phyloP scores from a whole-genome alignment of 768 basidiomycete species.

The Boletus patriciae region DNA sequence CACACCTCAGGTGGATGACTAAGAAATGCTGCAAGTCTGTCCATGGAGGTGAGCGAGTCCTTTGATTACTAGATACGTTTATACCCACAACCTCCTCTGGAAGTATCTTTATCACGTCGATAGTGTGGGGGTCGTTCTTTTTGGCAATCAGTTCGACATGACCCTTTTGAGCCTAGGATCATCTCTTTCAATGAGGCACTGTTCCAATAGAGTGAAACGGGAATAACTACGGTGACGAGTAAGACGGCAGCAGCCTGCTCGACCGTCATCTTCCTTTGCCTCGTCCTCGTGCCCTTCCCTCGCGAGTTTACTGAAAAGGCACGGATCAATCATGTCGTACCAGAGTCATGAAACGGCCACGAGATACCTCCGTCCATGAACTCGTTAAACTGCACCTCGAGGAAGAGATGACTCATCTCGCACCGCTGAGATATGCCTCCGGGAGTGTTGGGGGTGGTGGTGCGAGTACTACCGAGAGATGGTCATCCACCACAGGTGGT shows the following conservation, averaged over 20 bases:
- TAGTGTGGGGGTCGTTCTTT: constrained; percentile 11
- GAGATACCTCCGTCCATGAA: constrained; percentile 28
- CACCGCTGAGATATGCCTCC: too few relatives aligned
- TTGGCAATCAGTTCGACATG: constrained; percentile 23
- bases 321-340: background rate
- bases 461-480: too few relatives aligned
- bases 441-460: too few relatives aligned
- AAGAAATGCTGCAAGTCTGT: constrained; percentile 30
- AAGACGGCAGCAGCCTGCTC: constrained; percentile 27
- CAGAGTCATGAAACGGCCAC: background rate
- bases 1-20: too few relatives aligned
- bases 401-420: too few relatives aligned
- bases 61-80: constrained; percentile 14
- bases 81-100: constrained; percentile 24
- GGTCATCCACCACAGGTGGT: too few relatives aligned
- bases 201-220: background rate
- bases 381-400: constrained; percentile 28
- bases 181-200: background rate
- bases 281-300: constrained; percentile 18
- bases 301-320: constrained; percentile 23
- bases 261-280: constrained; percentile 21
- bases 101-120: constrained; percentile 27
- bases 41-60: background rate
- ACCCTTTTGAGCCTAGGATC: constrained; percentile 26
- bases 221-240: constrained; percentile 21